Conservation (phyloP, 371 early-diverging fungal species). For the Amoeboradix gromovi region DNA sequence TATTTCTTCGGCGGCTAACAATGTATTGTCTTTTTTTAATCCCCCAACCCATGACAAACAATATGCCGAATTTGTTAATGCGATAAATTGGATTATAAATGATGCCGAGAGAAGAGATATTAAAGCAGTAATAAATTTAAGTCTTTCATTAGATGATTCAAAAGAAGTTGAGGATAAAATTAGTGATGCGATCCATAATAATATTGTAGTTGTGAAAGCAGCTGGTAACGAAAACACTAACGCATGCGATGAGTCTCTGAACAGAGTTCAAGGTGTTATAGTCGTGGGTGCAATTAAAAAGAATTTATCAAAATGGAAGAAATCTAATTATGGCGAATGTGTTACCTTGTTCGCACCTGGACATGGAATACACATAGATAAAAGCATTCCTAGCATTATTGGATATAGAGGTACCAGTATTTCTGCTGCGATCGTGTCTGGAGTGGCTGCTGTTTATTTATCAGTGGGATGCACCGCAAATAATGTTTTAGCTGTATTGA, state of each 20-base stretch:
- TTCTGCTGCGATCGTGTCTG: not conserved
- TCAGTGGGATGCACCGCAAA: no score
- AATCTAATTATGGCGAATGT: constrained; percentile 7
- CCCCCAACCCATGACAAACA: no score
- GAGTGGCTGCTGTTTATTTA: not conserved
- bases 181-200: not conserved
- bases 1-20: no score
- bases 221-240: constrained; percentile 9
- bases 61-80: not conserved
- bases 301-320: constrained; percentile 3
- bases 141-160: constrained; percentile 34
- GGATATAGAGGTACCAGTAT: not conserved
- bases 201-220: constrained; percentile 7
- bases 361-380: constrained; percentile 2
- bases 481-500: no score
- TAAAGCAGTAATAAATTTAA: constrained; percentile 71
- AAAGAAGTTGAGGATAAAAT: not conserved
- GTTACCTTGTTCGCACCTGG: constrained; percentile 6
- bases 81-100: not conserved
- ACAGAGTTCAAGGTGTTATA: constrained; percentile 6
- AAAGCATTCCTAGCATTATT: not conserved
- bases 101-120: not conserved
- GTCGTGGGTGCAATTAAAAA: constrained; percentile 8
- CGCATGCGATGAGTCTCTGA: constrained; percentile 9
- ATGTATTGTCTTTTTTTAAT: no score